These are phyloP conservation scores for Penium margaritaceum DNA, from an alignment of 139 green algal genomes.

Conservation along the genomic window DNA sequence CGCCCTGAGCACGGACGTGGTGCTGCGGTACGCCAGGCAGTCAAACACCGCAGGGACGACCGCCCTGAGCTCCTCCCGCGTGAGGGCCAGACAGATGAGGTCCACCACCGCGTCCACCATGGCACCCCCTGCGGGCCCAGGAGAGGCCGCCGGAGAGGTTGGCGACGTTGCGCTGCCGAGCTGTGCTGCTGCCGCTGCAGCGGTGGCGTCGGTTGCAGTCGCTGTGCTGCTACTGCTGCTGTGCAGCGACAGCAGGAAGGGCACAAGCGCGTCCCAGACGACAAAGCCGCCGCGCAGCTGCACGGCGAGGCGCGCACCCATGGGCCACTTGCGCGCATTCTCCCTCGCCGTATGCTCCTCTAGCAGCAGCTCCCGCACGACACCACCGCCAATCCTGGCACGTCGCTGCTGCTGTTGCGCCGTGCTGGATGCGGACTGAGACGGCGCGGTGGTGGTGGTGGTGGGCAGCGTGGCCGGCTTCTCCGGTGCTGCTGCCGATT, in stretches of 20 bases:
- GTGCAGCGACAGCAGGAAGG: constrained; percentile 32
- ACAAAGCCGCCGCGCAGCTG: constrained; percentile 31
- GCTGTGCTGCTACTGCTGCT: constrained; percentile 1
- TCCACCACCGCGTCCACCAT: constrained; percentile 19
- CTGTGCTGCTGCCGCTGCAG: too few species aligned
- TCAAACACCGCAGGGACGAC: constrained; percentile 25
- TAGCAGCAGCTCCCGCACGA: too few species aligned
- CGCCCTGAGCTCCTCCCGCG: constrained; percentile 23
- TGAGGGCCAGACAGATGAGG: constrained; percentile 29
- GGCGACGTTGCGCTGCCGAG: too few species aligned
- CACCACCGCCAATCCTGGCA: too few species aligned
- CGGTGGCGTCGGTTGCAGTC: background rate
- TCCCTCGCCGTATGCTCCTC: background rate
- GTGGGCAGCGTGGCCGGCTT: background rate
- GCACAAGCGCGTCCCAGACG: constrained; percentile 40
- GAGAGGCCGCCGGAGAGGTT: constrained; percentile 16
- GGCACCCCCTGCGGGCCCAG: constrained; percentile 27
- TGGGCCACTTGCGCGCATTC: background rate
- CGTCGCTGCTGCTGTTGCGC: too few species aligned
- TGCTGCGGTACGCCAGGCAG: constrained; percentile 29
- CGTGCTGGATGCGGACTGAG: too few species aligned
- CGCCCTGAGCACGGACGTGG: constrained; percentile 9
- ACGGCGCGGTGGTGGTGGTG: too few species aligned
- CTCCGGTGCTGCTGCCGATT: constrained; percentile 1
- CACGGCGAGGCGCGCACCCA: too few species aligned